Percentiles rank a stretch among this genome's conserved stretches.
Conservation (phyloP, 495 filamentous ascomycete species). For the Hypoxylon fuscum region DNA sequence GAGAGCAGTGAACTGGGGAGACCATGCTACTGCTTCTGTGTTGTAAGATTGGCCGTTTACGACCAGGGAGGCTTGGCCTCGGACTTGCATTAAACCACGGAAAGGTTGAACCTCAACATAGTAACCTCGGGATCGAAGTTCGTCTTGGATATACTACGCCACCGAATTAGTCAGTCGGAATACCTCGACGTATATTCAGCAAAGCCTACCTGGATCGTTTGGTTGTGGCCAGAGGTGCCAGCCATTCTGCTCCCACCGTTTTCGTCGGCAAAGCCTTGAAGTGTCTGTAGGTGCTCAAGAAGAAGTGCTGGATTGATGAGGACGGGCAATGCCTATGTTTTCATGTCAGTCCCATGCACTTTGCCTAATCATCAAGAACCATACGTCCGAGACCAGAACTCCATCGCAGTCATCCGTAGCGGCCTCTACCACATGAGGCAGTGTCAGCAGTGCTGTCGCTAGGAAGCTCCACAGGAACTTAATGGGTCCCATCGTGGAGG, state of each 20-base stretch:
- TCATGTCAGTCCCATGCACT: conserved; percentile 4
- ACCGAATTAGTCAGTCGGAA: background rate
- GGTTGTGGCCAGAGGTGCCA: conserved; percentile 25
- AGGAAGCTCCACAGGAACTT: background rate
- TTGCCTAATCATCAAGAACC: background rate
- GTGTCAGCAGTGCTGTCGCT: background rate
- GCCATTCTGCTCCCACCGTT: conserved; percentile 15
- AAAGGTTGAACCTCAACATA: conserved; percentile 33
- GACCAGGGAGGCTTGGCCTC: background rate
- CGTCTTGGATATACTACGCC: conserved; percentile 26
- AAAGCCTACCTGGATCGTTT: conserved; percentile 19
- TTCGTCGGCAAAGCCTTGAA: conserved; percentile 12
- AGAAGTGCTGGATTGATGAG: conserved; percentile 10
- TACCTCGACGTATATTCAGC: background rate
- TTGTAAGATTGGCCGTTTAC: conserved; percentile 3
- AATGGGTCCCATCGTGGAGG: conserved; percentile 10
- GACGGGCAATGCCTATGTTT: conserved; percentile 20
- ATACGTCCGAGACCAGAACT: conserved; percentile 24
- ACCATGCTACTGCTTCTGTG: conserved; percentile 26
- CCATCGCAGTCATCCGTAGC: conserved; percentile 16
- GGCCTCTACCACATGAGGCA: background rate
- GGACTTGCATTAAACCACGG: conserved; percentile 9
- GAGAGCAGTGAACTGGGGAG: conserved; percentile 4
- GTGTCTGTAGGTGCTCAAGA: conserved; percentile 9
- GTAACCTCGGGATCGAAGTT: conserved; percentile 17